Evolutionary conservation across 2,329 filamentous ascomycete species (phyloP).

Genomic region (Cladosporium sp.): DNA sequence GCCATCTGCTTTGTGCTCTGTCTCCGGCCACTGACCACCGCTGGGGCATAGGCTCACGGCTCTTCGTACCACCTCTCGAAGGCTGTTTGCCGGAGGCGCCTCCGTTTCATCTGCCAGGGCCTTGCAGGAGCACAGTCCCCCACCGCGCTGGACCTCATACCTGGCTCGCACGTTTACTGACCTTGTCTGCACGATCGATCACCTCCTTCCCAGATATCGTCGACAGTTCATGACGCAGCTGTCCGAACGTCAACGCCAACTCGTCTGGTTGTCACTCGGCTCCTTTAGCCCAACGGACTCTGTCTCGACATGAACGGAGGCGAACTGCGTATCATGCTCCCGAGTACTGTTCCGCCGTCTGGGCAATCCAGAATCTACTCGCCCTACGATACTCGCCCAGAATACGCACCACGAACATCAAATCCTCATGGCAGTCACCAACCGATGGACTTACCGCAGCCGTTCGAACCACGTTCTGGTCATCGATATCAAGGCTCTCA

Average conservation of each 20-base stretch:
- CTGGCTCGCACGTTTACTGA: not conserved
- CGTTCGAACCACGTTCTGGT: slow-evolving; percentile 5
- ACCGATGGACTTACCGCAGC: slow-evolving; percentile 8
- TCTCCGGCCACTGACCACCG: not conserved
- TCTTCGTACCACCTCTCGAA: not conserved
- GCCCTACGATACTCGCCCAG: slow-evolving; percentile 1
- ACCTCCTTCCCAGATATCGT: not conserved
- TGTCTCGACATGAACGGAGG: slow-evolving; percentile 7
- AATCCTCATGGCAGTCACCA: not conserved
- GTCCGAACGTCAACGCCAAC: not conserved
- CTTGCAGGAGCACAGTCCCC: not conserved
- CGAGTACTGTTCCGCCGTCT: not conserved
- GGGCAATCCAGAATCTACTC: slow-evolving; percentile 5
- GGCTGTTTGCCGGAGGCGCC: not conserved
- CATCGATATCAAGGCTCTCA: not conserved
- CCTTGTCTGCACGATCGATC: not conserved
- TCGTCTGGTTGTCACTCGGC: not conserved
- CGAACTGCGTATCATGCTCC: slow-evolving; percentile 10
- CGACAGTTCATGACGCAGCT: not conserved
- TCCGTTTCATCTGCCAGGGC: not conserved
- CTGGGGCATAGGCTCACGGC: not conserved
- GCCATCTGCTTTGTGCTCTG: not conserved
- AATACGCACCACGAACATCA: not conserved
- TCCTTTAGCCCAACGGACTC: not conserved
- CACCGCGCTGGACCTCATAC: not conserved